A percentile compares a stretch with the other conserved stretches of the same genome.
Conservation (phyloP, 441 rosid genomes). For the California macrophylla region DNA sequence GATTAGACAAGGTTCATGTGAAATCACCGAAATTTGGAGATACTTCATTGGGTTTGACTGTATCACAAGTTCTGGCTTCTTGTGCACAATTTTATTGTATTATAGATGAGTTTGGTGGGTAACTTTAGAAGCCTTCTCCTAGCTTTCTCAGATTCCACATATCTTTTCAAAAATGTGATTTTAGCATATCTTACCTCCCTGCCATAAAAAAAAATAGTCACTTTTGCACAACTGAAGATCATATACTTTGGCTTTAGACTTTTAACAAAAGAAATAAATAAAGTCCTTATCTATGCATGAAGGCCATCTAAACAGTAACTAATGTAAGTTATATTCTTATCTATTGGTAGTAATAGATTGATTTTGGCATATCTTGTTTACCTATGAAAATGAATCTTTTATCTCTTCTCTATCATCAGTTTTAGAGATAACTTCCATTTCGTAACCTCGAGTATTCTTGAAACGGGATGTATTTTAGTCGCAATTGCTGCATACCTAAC, state of each 20-base stretch:
- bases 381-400: background rate
- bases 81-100: background rate
- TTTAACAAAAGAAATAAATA: background rate
- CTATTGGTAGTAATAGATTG: no score
- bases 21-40: background rate
- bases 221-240: background rate
- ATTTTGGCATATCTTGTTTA: no score
- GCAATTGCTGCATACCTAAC: background rate
- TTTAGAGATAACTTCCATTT: background rate
- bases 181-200: slow-evolving; percentile 3
- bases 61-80: background rate
- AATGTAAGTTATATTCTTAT: background rate
- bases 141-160: background rate
- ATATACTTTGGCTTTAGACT: background rate
- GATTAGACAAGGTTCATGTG: background rate
- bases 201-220: background rate
- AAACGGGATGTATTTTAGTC: background rate
- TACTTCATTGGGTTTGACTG: background rate
- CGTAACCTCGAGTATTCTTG: background rate
- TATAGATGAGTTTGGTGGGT: background rate
- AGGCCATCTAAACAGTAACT: background rate
- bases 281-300: background rate
- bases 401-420: background rate
- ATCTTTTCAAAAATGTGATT: slow-evolving; percentile 1
- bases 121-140: background rate